Evolutionary conservation across 129 eudicot species (phyloP).

Genomic region (Flaveria bidentis): DNA sequence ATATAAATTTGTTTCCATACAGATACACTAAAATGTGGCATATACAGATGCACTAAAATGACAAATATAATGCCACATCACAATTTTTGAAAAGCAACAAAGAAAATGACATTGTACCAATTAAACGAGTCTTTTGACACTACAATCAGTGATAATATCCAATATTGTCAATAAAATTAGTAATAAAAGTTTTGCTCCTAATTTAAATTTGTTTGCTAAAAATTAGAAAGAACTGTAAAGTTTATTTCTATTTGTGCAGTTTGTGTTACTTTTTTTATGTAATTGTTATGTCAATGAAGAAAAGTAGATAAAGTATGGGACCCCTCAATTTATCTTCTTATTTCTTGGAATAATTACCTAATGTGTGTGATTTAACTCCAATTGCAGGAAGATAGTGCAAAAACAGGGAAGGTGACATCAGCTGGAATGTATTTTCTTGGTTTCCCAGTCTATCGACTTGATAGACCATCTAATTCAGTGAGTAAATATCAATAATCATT

Average conservation of each 20-base stretch:
- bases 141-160: neutral
- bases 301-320: neutral
- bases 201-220: neutral
- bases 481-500: constrained; percentile 28
- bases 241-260: neutral
- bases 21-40: neutral
- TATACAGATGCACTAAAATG: neutral
- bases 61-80: neutral
- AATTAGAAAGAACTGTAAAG: neutral
- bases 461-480: constrained; percentile 66
- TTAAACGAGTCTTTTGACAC: neutral
- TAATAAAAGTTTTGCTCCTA: neutral
- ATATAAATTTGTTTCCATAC: neutral
- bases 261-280: neutral
- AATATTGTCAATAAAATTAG: neutral
- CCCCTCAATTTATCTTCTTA: constrained; percentile 1
- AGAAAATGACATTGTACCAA: neutral
- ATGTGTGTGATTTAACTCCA: neutral
- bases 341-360: neutral
- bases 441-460: constrained; percentile 88
- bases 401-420: constrained; percentile 81
- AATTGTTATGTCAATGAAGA: constrained; percentile 5
- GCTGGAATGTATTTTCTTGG: constrained; percentile 99
- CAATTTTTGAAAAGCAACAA: neutral
- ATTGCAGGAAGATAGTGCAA: constrained; percentile 79